phyloP scores from a whole-genome alignment of 164 flowering plant species.

The Paratinospora sagittata region DNA sequence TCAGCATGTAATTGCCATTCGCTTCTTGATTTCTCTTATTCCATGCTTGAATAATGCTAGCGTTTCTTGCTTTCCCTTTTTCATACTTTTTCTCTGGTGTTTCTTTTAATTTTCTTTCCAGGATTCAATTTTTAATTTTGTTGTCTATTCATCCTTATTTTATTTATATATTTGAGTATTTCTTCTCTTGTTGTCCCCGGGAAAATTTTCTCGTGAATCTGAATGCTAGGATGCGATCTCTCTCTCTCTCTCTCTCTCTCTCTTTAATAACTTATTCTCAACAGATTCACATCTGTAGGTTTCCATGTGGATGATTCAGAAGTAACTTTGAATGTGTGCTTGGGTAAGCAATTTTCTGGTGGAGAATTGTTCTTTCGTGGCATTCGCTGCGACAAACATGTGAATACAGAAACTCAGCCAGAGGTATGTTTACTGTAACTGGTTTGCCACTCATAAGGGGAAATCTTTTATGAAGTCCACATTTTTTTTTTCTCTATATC shows the following conservation, averaged over 20 bases:
- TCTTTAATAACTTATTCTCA: slow-evolving; percentile 6
- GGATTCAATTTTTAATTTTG: no score
- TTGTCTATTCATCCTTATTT: no score
- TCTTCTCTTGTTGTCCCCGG: no score
- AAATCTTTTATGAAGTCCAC: neutral
- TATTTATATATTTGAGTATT: no score
- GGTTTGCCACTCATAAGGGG: neutral
- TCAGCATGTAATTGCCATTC: no score
- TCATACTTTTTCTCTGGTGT: no score
- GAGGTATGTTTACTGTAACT: slow-evolving; percentile 44
- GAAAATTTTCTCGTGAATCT: no score
- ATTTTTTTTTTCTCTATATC: neutral
- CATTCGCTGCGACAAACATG: slow-evolving; percentile 83
- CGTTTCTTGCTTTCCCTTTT: no score
- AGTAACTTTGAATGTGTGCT: slow-evolving; percentile 91
- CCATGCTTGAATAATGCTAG: no score
- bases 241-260: neutral
- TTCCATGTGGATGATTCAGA: slow-evolving; percentile 99
- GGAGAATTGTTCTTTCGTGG: slow-evolving; percentile 93
- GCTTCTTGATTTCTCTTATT: no score
- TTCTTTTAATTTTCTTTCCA: no score
- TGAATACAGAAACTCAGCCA: slow-evolving; percentile 65
- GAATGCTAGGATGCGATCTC: neutral
- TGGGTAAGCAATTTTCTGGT: slow-evolving; percentile 84
- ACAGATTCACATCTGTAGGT: slow-evolving; percentile 40